Conservation (phyloP, 352 stramenopile genomes). For the Phytophthora citricola region DNA sequence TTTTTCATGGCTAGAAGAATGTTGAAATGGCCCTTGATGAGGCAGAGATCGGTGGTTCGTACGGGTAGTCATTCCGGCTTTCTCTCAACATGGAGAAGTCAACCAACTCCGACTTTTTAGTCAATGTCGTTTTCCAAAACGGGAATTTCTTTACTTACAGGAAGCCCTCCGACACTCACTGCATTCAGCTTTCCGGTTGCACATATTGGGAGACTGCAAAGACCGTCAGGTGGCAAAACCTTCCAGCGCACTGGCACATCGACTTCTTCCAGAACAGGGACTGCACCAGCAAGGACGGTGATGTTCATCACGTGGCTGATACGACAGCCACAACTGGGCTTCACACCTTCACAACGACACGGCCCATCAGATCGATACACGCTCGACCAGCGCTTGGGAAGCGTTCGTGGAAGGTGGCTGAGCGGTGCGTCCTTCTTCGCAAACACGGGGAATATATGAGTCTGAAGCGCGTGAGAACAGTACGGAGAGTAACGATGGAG, state of each 20-base stretch:
- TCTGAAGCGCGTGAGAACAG: background rate
- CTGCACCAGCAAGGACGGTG: background rate
- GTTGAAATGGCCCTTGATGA: too few species aligned
- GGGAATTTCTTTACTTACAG: slow-evolving; percentile 4
- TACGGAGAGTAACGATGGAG: background rate
- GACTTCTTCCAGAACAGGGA: slow-evolving; percentile 8
- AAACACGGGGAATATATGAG: too few species aligned
- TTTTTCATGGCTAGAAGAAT: too few species aligned
- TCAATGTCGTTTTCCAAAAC: slow-evolving; percentile 4
- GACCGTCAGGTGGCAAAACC: slow-evolving; percentile 6
- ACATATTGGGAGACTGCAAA: slow-evolving; percentile 1
- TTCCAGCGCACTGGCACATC: slow-evolving; percentile 7
- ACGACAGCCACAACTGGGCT: background rate
- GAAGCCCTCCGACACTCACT: background rate
- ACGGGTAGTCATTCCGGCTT: too few species aligned
- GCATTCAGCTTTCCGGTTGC: slow-evolving; percentile 12
- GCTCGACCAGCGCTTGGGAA: slow-evolving; percentile 1
- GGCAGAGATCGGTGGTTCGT: too few species aligned
- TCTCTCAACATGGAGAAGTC: too few species aligned
- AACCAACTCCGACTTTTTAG: too few species aligned
- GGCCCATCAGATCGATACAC: slow-evolving; percentile 1
- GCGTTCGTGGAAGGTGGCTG: background rate
- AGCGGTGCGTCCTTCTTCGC: background rate
- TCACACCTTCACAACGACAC: background rate
- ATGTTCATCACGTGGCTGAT: background rate